Evolutionary conservation across 106 monocot species (phyloP), one percentile per base, ranked within the genome.

Genomic region (Allium sativum): DNA sequence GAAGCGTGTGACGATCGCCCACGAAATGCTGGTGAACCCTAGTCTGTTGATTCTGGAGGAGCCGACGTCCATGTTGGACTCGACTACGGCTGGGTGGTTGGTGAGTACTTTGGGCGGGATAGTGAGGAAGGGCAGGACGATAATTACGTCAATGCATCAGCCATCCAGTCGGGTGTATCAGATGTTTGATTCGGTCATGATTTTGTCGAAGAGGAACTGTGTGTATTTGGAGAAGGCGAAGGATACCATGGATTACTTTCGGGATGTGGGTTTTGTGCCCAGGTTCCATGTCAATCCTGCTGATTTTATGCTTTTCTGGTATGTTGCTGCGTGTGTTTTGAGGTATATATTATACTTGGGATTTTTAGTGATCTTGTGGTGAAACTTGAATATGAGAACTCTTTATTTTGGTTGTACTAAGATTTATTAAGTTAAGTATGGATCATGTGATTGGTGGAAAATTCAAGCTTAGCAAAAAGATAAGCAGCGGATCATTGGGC

Each of bases 231-330:
- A 89, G 20, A 21, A 48, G 8, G 89, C 71, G 12, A 40, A 56
- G 19, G 89, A 89, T 41, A 82, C 93, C 55, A 83, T 89, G 89
- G 85, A 85, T 21, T 89, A 89, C 60, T 93, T 93, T 48, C 58
- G 55, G 10, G 59, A 68, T 15, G 18, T 71, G 40, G 93, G 93
- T 9, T 85, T 93, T 58, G 13, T 52, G 14, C 85, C 93, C 2
- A 19, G 77, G 15, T 76, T 81, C 58, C 79, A 62, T 19, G 83
- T 89, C 18, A 93, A 93, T 55, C 93, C 93, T 13, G 93, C 89
- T 44, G 93, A 93, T 53, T 93, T 89, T 83, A 86, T 93, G 85
- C 78, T 93, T n/a, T n/a, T n/a, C n/a, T n/a, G n/a, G n/a, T n/a
- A n/a, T n/a, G n/a, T n/a, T n/a, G n/a, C n/a, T n/a, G n/a, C n/a